These are phyloP conservation scores for Coemansia interrupta DNA, from an alignment of 192 early-diverging fungal genomes.

Conservation along the genomic window DNA sequence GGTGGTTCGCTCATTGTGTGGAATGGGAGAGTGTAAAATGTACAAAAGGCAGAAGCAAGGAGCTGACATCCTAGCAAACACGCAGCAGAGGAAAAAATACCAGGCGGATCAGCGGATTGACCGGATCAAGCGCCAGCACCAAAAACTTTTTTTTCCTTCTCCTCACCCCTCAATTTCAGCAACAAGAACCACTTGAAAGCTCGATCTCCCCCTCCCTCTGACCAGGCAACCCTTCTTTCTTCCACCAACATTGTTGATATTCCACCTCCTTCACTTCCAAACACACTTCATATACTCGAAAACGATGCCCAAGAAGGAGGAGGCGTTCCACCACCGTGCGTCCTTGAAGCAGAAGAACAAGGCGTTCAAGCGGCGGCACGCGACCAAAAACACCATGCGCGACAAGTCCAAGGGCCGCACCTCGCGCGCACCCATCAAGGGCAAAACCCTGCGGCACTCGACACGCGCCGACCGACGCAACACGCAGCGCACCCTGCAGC, in stretches of 20 bases:
- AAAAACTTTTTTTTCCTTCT: too few species aligned
- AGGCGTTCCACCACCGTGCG: constrained; percentile 66
- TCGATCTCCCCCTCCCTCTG: too few species aligned
- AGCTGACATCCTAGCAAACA: too few species aligned
- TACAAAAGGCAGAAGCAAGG: too few species aligned
- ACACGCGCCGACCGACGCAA: constrained; percentile 79
- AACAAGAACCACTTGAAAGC: too few species aligned
- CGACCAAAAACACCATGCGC: constrained; percentile 75
- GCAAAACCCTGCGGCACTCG: constrained; percentile 52
- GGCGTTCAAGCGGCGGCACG: constrained; percentile 91
- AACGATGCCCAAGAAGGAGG: constrained; percentile 28
- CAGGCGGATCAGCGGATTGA: too few species aligned
- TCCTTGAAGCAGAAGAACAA: constrained; percentile 91
- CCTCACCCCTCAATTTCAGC: too few species aligned
- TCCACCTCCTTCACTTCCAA: too few species aligned
- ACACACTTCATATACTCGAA: too few species aligned
- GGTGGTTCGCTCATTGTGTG: constrained; percentile 1
- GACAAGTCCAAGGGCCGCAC: constrained; percentile 82
- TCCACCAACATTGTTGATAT: too few species aligned
- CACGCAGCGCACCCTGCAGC: constrained; percentile 70
- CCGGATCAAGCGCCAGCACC: too few species aligned
- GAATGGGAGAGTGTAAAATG: neutral
- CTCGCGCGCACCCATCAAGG: constrained; percentile 59
- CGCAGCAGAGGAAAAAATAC: too few species aligned
- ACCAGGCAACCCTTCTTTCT: neutral